A percentile compares a stretch with the other conserved stretches of the same genome.
phyloP scores from a whole-genome alignment of 2,329 filamentous ascomycete genomes.

The Atkinsonella hypoxylon region DNA sequence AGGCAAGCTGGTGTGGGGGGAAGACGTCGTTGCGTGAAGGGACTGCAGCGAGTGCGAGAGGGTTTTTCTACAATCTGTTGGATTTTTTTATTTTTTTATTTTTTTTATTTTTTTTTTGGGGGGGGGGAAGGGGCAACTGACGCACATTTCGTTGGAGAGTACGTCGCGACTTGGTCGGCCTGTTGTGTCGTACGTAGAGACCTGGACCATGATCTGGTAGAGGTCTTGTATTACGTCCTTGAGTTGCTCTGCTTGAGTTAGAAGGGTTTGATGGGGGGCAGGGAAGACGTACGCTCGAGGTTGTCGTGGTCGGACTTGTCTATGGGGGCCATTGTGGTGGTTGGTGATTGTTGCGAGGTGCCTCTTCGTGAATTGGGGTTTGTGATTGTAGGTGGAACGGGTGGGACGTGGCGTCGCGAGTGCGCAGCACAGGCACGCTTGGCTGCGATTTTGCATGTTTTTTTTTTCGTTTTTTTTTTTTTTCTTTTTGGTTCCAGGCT shows the following conservation, averaged over 20 bases:
- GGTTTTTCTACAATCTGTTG: conserved; percentile 19
- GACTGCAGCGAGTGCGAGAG: conserved; percentile 27
- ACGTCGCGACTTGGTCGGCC: conserved; percentile 41
- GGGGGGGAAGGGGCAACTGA: conserved; percentile 1
- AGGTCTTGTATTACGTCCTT: conserved; percentile 52
- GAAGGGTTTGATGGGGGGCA: background rate
- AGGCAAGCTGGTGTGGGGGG: conserved; percentile 30
- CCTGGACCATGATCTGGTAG: conserved; percentile 52
- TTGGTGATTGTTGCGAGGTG: too few relatives aligned
- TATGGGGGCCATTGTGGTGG: conserved; percentile 28
- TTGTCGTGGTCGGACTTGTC: conserved; percentile 25
- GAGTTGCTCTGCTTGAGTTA: conserved; percentile 34
- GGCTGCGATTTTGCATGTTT: too few relatives aligned
- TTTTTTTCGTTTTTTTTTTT: too few relatives aligned
- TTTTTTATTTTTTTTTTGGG: background rate
- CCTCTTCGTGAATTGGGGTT: too few relatives aligned
- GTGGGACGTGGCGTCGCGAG: too few relatives aligned
- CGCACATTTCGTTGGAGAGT: conserved; percentile 40
- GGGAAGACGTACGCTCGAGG: conserved; percentile 24
- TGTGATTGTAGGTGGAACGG: too few relatives aligned
- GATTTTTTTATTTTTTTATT: background rate
- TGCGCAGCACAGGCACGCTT: too few relatives aligned
- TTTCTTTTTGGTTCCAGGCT: too few relatives aligned
- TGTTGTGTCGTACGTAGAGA: conserved; percentile 46
- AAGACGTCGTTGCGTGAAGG: conserved; percentile 28